Percentiles rank a stretch among this genome's conserved stretches.
Conservation (phyloP, 2,329 filamentous ascomycete species). For the Gnomoniopsis smithogilvyi region DNA sequence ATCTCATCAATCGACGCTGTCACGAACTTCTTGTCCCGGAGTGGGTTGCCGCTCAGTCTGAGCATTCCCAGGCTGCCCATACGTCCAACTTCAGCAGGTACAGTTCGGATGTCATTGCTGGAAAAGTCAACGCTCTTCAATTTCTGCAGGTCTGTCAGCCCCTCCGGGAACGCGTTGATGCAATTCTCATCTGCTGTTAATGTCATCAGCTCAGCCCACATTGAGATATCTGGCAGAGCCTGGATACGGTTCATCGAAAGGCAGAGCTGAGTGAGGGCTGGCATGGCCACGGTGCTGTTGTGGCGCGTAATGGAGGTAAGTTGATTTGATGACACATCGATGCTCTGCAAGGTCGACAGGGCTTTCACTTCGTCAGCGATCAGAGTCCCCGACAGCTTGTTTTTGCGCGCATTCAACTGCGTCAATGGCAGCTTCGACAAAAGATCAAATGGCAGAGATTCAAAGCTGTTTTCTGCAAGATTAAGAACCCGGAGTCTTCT, state of each 20-base stretch:
- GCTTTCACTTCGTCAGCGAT: conserved; percentile 59
- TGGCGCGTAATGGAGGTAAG: conserved; percentile 52
- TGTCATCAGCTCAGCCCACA: conserved; percentile 70
- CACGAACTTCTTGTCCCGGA: conserved; percentile 83
- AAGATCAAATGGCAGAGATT: conserved; percentile 65
- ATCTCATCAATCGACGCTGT: conserved; percentile 77
- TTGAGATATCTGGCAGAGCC: conserved; percentile 67
- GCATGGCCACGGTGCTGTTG: conserved; percentile 53
- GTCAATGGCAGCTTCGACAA: conserved; percentile 67
- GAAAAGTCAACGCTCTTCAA: conserved; percentile 79
- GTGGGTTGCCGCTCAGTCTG: conserved; percentile 81
- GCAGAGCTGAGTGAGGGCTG: conserved; percentile 69
- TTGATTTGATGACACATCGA: conserved; percentile 78
- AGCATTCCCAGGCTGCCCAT: conserved; percentile 78
- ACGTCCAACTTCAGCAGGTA: conserved; percentile 73
- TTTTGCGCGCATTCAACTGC: conserved; percentile 74
- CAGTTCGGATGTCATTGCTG: conserved; percentile 73
- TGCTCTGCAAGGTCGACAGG: conserved; percentile 63
- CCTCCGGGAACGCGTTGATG: conserved; percentile 70
- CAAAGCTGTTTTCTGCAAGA: conserved; percentile 74
- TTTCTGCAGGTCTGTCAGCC: conserved; percentile 65
- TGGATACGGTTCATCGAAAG: conserved; percentile 80
- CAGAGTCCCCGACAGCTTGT: conserved; percentile 70
- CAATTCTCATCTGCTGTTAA: conserved; percentile 80
- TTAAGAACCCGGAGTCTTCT: conserved; percentile 72